Conservation (phyloP, 176 grass and related monocot genomes). For the Elymus sibiricus region DNA sequence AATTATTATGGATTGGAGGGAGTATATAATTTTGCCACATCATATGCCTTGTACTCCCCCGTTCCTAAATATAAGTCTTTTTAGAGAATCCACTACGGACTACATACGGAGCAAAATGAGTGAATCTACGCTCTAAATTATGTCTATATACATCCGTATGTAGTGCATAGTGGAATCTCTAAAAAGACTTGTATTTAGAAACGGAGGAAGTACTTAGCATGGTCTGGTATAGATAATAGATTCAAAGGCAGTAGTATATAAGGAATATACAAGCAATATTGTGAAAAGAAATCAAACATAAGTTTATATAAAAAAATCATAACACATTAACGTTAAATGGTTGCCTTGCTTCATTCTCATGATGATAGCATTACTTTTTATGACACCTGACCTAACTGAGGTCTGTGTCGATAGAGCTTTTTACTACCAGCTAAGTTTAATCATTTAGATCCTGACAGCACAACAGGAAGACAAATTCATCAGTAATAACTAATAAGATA, state of each 20-base stretch:
- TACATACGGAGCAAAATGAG: too few species aligned
- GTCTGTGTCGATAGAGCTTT: not conserved
- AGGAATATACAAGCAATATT: not conserved
- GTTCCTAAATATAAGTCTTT: too few species aligned
- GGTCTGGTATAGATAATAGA: not conserved
- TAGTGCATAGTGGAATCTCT: too few species aligned
- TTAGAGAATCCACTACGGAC: too few species aligned
- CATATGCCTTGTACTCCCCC: not conserved
- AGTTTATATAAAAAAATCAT: not conserved
- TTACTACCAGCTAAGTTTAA: not conserved
- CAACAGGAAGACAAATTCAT: not conserved
- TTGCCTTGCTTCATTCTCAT: constrained; percentile 11
- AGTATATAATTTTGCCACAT: not conserved
- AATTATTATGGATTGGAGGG: too few species aligned
- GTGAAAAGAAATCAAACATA: not conserved
- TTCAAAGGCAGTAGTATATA: not conserved
- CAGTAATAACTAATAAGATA: constrained; percentile 4
- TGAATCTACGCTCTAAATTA: too few species aligned
- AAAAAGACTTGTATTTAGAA: too few species aligned
- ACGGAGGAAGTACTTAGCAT: not conserved
- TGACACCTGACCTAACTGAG: not conserved
- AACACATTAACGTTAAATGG: not conserved
- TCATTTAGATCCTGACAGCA: constrained; percentile 2
- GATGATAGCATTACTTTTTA: not conserved
- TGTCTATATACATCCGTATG: too few species aligned